A percentile compares a stretch with the other conserved stretches of the same genome.
These are phyloP conservation scores for Chlorella vulgaris DNA, from an alignment of 139 green algal species.

Conservation along the genomic window DNA sequence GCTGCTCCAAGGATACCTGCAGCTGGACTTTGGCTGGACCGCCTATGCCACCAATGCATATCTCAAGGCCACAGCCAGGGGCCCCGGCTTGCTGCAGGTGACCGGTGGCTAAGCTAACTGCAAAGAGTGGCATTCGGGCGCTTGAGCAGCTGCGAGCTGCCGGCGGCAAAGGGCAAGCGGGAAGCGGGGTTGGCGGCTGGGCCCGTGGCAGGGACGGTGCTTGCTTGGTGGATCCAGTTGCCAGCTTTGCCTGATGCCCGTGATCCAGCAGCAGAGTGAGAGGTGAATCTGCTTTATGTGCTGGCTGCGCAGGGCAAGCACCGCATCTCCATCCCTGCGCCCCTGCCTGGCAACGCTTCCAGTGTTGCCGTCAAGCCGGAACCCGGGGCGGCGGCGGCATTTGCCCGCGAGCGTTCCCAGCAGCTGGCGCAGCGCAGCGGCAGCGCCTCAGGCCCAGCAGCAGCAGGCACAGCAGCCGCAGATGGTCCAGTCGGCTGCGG, in stretches of 20 bases:
- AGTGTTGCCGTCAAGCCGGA: constrained; percentile 20
- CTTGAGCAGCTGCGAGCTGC: not conserved
- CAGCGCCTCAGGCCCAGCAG: no score
- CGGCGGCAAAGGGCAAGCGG: no score
- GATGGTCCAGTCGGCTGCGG: no score
- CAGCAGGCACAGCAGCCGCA: not conserved
- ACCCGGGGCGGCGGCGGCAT: not conserved
- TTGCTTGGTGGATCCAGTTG: no score
- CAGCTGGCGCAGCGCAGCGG: constrained; percentile 1
- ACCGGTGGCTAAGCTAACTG: not conserved
- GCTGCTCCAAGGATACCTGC: constrained; percentile 29
- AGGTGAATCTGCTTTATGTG: no score
- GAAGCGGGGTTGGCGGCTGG: no score
- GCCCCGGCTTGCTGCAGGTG: constrained; percentile 35
- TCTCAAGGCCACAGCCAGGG: constrained; percentile 38
- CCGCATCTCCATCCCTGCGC: not conserved
- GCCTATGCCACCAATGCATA: constrained; percentile 57
- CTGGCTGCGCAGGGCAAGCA: constrained; percentile 6
- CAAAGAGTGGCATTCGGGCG: not conserved
- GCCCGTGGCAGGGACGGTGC: no score
- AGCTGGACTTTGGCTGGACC: constrained; percentile 67
- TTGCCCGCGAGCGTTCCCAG: not conserved
- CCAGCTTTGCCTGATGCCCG: no score
- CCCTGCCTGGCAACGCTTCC: not conserved
- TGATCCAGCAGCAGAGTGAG: no score